Evolutionary conservation across 1,284 basidiomycete species (phyloP), one percentile per base, ranked within the genome.

Genomic region (Leccinum fallax): DNA sequence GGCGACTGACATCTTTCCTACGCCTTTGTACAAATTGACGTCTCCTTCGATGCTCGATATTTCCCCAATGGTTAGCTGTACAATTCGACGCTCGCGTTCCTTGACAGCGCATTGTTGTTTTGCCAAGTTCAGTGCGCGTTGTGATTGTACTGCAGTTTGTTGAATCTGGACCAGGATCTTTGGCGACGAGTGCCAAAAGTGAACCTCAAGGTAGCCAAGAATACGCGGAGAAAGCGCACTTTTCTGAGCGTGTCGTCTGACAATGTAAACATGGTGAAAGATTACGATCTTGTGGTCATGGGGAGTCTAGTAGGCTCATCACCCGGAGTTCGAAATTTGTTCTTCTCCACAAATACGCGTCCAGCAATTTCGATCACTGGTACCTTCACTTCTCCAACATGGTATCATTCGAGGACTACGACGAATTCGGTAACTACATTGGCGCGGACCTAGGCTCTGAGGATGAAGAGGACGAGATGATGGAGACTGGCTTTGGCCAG

Each of bases 391-490:
- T 57, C 36, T 57, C 36, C 19, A 63, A 48, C 52, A 93, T 93
- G 91, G 88, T 87, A 60, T 92, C 90, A 32, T 85, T 93, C 66
- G 91, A 93, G 71, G 92, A 93, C 74, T 93, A 93, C 66, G 91
- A 93, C 72, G 91, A 93, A 81, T 97, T 97, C 72, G 95, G 95
- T 68, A 97, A 97, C 83, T 97, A 96, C 78, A 95, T 97, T 73
- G 95, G 95, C 65, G 94, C 88, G 46, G 94, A 95, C 81, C 81
- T 96, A 59, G 94, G 93, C 69, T 95, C 94, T 38, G 94, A 95
- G 73, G 91, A 76, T 74, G 91, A 77, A 54, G 71, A 93, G 49
- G 93, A 90, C 66, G 87, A 89, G 58, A 71, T 83, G 57, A 82
- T 80, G 63, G 84, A 85, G 70, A 77, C 83, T 49, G 72, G 75